A percentile compares a stretch with the other conserved stretches of the same genome.
These are phyloP conservation scores for Diophrys appendiculata DNA, from an alignment of 73 alveolate species.

Conservation along the genomic window DNA sequence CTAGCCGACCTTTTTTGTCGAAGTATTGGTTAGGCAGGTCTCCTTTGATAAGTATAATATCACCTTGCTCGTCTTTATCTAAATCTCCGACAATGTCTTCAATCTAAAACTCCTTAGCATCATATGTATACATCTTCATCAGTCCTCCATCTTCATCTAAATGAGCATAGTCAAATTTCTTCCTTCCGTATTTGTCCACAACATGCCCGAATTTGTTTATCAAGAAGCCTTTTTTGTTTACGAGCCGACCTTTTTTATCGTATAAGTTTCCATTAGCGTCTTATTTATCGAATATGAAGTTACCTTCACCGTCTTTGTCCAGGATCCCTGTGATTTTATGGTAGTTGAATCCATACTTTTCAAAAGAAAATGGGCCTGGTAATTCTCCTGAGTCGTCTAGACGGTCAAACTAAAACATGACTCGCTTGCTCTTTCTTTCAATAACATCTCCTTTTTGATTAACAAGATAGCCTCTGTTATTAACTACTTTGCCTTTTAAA, in stretches of 20 bases:
- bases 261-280: constrained; percentile 19
- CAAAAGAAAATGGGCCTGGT: constrained; percentile 26
- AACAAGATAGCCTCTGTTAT: constrained; percentile 49
- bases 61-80: constrained; percentile 23
- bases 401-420: constrained; percentile 13
- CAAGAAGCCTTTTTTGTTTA: constrained; percentile 46
- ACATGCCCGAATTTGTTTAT: constrained; percentile 54
- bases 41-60: constrained; percentile 6
- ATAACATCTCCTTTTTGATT: constrained; percentile 24
- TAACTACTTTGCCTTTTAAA: constrained; percentile 57
- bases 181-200: constrained; percentile 34
- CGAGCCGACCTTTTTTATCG: constrained; percentile 41
- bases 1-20: constrained; percentile 18
- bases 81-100: constrained; percentile 22
- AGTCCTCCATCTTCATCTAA: constrained; percentile 43
- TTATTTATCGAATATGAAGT: constrained; percentile 7
- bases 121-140: constrained; percentile 28
- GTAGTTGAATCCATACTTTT: constrained; percentile 27
- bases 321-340: constrained; percentile 35
- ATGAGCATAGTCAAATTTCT: constrained; percentile 38
- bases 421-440: constrained; percentile 16
- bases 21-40: background rate
- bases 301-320: constrained; percentile 38
- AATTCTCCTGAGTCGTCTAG: constrained; percentile 41
- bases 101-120: constrained; percentile 26